Conservation (phyloP, 1,284 basidiomycete genomes). For the Leccinum pseudoinsigne region DNA sequence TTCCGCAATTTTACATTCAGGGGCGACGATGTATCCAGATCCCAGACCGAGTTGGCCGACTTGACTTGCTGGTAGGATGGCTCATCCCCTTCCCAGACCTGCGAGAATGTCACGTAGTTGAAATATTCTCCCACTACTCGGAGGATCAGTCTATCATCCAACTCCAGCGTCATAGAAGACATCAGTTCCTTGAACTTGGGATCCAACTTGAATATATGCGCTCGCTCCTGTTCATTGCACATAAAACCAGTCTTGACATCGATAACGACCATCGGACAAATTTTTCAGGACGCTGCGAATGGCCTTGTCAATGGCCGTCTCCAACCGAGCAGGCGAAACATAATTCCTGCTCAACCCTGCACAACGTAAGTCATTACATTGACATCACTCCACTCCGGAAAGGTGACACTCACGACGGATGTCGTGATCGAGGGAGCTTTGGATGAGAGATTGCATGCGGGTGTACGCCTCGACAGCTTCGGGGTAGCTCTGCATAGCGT, state of each 20-base stretch:
- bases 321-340: not conserved
- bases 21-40: not conserved
- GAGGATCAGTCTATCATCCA: not conserved
- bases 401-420: not conserved
- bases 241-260: constrained; percentile 11
- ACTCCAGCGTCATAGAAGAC: not conserved
- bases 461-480: constrained; percentile 1
- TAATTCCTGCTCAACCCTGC: not conserved
- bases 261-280: constrained; percentile 1
- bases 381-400: not conserved
- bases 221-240: not conserved
- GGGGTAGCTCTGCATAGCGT: not conserved
- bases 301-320: not conserved
- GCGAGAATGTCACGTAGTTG: constrained; percentile 12
- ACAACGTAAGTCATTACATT: not conserved
- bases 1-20: not conserved
- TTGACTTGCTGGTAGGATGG: not conserved
- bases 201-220: not conserved
- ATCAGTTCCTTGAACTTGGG: not conserved
- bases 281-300: not conserved
- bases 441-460: not conserved
- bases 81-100: not conserved
- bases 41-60: not conserved
- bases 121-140: constrained; percentile 1
- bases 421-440: not conserved